phyloP scores from a whole-genome alignment of 768 basidiomycete species.

The Rhizopogon sp. region DNA sequence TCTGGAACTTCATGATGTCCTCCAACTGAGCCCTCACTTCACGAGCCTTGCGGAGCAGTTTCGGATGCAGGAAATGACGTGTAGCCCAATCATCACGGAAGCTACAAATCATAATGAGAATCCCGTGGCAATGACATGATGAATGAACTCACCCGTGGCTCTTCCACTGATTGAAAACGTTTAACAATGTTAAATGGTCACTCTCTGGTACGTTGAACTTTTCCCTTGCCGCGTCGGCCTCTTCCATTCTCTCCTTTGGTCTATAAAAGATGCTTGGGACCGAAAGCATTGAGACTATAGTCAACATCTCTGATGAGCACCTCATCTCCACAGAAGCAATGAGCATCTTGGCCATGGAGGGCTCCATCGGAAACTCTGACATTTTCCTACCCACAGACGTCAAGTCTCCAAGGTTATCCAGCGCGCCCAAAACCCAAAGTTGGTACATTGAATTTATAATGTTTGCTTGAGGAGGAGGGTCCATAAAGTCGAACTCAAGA shows the following conservation, averaged over 20 bases:
- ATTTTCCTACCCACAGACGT: conserved; percentile 92
- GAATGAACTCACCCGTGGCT: conserved; percentile 67
- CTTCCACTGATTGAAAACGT: conserved; percentile 99
- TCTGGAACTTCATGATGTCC: conserved; percentile 99
- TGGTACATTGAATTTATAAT: conserved; percentile 99
- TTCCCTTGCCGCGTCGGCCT: conserved; percentile 94
- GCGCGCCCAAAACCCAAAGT: conserved; percentile 96
- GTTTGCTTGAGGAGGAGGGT: conserved; percentile 99
- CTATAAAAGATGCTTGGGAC: conserved; percentile 98
- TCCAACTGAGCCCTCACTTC: conserved; percentile 95
- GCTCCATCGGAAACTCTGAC: conserved; percentile 99
- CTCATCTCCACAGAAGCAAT: conserved; percentile 85
- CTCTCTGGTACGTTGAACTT: conserved; percentile 99
- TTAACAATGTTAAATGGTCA: conserved; percentile 91
- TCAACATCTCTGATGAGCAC: conserved; percentile 94
- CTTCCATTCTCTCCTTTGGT: conserved; percentile 95
- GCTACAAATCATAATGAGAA: conserved; percentile 31
- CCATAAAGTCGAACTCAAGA: conserved; percentile 99
- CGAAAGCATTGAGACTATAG: conserved; percentile 98
- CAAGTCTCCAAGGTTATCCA: conserved; percentile 96
- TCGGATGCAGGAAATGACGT: conserved; percentile 95
- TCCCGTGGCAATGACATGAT: neutral
- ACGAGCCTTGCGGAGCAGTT: conserved; percentile 88
- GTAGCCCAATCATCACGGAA: conserved; percentile 94
- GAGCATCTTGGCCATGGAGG: conserved; percentile 98